Base-by-base conservation (phyloP, 2,329 filamentous ascomycete species). In the Clonostachys rosea region DNA sequence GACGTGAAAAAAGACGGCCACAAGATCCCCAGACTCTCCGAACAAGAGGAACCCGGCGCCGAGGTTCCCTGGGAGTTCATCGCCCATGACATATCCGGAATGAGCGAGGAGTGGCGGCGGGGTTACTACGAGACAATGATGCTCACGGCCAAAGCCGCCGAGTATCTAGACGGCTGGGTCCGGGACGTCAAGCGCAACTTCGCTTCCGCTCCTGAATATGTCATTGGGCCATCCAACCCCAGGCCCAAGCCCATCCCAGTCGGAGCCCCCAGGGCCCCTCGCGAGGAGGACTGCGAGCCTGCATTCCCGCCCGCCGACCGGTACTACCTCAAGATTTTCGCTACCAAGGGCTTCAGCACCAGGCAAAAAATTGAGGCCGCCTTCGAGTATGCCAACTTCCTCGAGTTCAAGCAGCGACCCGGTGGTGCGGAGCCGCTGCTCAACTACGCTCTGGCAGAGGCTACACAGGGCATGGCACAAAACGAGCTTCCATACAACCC, bases 111-210 rank as follows among this genome's bases (percentile, higher is more conserved):
- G 44, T 97, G 91, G 92, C 76, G 86, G 57, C 76, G 89, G 47
- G 91, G 90, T 1, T 97, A 97, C 66, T 91, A 86, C 59, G 83
- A 95, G 58, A 78, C 84, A 4, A 69, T 96, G 42, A 89, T 96
- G 81, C 77, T 86, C 11, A 81, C 82, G 50, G 91, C 86, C 1
- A 81, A 81, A 54, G 82, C 85, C 1, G 84, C 90, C 5, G 91
- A 96, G 66, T 82, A 91, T 55, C 70, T 95, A 20, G 89, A 96
- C 53, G 87, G 86, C 43, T 90, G 85, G 77, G 74, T 95, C 14
- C 74, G 78, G 40, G 90, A 95, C 64, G 81, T 68, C 41, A 84
- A 77, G 9, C 42, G 36, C 30, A 49, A 37, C 14, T 18, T 30
- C 24, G 77, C 86, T 33, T 92, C 89, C 54, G 83, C 88, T 0